Evolutionary conservation across 805 yeast species (phyloP).

Genomic region (Wickerhamomyces sydowiorum): DNA sequence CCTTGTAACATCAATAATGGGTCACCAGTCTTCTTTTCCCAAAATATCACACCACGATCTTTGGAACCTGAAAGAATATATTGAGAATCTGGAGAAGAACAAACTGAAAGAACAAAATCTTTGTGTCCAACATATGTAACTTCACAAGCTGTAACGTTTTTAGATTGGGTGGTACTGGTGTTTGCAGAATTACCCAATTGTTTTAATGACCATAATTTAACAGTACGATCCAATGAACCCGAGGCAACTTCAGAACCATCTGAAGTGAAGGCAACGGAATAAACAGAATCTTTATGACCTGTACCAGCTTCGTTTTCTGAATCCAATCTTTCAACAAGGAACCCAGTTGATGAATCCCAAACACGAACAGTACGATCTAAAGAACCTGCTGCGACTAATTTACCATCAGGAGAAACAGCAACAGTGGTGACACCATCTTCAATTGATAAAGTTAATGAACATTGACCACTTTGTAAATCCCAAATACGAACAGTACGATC

Average conservation of each 20-base stretch:
- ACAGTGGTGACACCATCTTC: conserved; percentile 99
- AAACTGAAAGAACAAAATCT: conserved; percentile 91
- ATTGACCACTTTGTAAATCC: conserved; percentile 88
- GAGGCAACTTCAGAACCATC: conserved; percentile 89
- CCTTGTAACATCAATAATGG: conserved; percentile 95
- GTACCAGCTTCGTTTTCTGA: conserved; percentile 83
- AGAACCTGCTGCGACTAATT: conserved; percentile 92
- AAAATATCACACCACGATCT: conserved; percentile 94
- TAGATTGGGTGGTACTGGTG: conserved; percentile 32
- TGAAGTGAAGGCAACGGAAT: conserved; percentile 88
- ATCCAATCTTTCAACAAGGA: conserved; percentile 86
- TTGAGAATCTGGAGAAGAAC: conserved; percentile 88
- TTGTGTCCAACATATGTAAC: conserved; percentile 94
- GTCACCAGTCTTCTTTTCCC: conserved; percentile 91
- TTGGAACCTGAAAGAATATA: conserved; percentile 92
- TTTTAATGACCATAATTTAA: conserved; percentile 90
- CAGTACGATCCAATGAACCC: conserved; percentile 93
- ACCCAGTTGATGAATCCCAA: conserved; percentile 93
- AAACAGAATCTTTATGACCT: conserved; percentile 95
- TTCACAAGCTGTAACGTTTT: conserved; percentile 59
- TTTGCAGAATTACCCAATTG: conserved; percentile 41
- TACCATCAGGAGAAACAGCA: conserved; percentile 94
- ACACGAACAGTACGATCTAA: conserved; percentile 93
- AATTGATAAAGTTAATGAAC: conserved; percentile 80
- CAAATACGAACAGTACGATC: conserved; percentile 95